Conservation (phyloP, 2,329 filamentous ascomycete genomes). For the Phyllosticta paracitricarpa region DNA sequence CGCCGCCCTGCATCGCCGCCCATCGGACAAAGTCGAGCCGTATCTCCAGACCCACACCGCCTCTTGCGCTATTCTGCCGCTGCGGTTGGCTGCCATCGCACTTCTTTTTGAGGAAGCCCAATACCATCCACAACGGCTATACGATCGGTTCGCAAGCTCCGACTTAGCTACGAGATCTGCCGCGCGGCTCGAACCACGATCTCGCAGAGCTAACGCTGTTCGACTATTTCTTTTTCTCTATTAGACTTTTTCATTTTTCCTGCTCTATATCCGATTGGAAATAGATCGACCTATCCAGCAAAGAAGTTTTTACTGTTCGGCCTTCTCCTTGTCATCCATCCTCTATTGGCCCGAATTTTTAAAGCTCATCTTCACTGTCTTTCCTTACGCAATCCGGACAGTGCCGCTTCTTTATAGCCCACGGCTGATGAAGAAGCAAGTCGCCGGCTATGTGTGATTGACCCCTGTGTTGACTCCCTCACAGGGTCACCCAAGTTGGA, state of each 20-base stretch:
- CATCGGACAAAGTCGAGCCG: neutral
- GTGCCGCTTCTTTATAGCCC: neutral
- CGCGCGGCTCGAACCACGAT: constrained; percentile 8
- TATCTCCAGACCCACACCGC: neutral
- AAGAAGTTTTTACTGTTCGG: neutral
- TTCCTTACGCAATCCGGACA: neutral
- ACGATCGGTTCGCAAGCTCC: neutral
- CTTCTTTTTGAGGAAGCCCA: neutral
- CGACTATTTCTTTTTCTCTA: neutral
- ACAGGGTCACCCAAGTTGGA: neutral
- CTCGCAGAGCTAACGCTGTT: neutral
- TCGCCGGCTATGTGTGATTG: neutral
- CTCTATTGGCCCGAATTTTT: neutral
- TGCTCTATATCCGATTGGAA: neutral
- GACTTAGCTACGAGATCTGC: neutral
- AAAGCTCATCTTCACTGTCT: neutral
- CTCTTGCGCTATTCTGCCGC: neutral
- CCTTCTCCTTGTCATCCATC: neutral
- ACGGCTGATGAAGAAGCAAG: neutral
- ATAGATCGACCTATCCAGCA: neutral
- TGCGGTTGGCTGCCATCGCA: neutral
- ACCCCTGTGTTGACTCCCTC: neutral
- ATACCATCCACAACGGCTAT: neutral
- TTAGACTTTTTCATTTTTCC: neutral
- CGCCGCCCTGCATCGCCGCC: neutral